Conservation (phyloP, 1,139 yeast genomes). For the Blastobotrys illinoisensis region DNA sequence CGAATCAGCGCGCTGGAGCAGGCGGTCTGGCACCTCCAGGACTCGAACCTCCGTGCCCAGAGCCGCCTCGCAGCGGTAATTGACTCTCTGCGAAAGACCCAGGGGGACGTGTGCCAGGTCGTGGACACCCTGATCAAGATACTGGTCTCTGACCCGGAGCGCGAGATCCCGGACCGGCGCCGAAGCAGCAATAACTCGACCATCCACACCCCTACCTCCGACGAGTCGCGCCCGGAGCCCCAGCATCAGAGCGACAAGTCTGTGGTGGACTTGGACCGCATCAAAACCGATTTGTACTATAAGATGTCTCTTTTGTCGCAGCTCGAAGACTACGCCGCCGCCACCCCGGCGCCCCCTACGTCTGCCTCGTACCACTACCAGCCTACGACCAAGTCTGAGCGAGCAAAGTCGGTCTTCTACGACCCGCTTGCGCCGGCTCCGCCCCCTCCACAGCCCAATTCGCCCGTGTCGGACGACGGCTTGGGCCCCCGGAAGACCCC, state of each 20-base stretch:
- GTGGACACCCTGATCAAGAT: conserved; percentile 13
- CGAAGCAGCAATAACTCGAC: conserved; percentile 11
- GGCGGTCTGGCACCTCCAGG: conserved; percentile 20
- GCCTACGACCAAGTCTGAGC: conserved; percentile 17
- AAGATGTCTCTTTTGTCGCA: conserved; percentile 5
- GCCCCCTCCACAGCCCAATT: conserved; percentile 5
- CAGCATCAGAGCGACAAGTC: not conserved
- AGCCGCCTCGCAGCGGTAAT: conserved; percentile 14
- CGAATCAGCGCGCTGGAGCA: conserved; percentile 19
- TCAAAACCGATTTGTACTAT: conserved; percentile 6
- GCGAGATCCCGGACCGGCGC: not conserved
- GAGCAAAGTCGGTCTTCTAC: conserved; percentile 25
- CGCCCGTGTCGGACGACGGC: not conserved
- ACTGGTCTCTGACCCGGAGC: not conserved
- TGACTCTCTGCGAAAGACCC: conserved; percentile 19
- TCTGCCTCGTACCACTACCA: not conserved
- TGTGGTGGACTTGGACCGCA: conserved; percentile 5
- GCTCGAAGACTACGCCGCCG: conserved; percentile 7
- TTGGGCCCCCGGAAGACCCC: not conserved
- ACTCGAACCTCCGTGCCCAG: conserved; percentile 16
- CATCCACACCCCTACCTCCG: conserved; percentile 6
- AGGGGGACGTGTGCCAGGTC: conserved; percentile 16
- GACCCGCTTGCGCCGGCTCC: conserved; percentile 27
- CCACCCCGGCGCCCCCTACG: conserved; percentile 7
- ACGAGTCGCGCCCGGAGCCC: not conserved